phyloP scores from a whole-genome alignment of 306 rosid genomes.

The Rosa lucieae region DNA sequence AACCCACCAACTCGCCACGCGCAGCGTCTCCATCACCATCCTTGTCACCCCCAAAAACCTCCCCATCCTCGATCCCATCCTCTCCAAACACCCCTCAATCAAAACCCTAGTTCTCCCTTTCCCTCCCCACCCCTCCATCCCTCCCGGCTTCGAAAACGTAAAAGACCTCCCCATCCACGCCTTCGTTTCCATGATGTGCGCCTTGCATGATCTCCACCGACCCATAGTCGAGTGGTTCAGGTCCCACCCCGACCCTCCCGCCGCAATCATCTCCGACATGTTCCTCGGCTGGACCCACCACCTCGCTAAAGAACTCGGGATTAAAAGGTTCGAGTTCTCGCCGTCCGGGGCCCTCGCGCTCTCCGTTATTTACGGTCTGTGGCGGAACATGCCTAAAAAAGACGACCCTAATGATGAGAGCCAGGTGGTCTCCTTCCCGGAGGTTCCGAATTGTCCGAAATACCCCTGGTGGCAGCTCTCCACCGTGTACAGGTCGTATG shows the following conservation, averaged over 20 bases:
- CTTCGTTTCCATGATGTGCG: constrained; percentile 25
- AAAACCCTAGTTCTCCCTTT: constrained; percentile 33
- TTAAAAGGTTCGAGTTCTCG: constrained; percentile 38
- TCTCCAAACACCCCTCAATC: constrained; percentile 13
- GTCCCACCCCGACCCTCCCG: constrained; percentile 36
- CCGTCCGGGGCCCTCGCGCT: constrained; percentile 45
- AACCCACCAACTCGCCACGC: constrained; percentile 10
- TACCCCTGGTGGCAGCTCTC: constrained; percentile 72
- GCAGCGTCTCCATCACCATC: constrained; percentile 24
- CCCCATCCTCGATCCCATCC: constrained; percentile 21
- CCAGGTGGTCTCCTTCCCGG: constrained; percentile 32
- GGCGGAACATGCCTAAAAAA: constrained; percentile 24
- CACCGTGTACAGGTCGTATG: constrained; percentile 34
- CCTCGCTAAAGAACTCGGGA: constrained; percentile 40
- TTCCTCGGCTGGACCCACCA: constrained; percentile 55
- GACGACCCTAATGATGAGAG: constrained; percentile 2
- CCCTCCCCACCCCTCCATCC: constrained; percentile 46
- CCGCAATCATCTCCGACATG: constrained; percentile 50
- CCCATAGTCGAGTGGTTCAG: constrained; percentile 30
- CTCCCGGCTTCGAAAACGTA: constrained; percentile 44
- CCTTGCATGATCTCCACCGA: constrained; percentile 31
- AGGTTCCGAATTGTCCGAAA: constrained; percentile 36
- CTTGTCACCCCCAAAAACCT: constrained; percentile 33
- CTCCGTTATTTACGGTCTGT: constrained; percentile 32
- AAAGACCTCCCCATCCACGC: constrained; percentile 32